These are phyloP conservation scores for Boechera retrofracta DNA, from an alignment of 345 rosid genomes.

Conservation along the genomic window DNA sequence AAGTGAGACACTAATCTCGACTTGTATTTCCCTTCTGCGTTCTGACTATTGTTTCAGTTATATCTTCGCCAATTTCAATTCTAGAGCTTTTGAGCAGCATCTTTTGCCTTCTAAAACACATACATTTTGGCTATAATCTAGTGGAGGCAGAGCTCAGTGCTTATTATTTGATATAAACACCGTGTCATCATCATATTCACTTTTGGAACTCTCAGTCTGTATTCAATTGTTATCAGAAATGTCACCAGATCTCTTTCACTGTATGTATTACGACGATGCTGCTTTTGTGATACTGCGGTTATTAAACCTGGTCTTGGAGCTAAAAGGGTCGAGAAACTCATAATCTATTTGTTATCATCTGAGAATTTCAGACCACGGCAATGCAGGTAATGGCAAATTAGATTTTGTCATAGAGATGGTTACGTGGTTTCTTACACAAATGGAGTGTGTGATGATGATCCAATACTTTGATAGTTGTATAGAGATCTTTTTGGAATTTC, in stretches of 20 bases:
- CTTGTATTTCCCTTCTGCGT: background rate
- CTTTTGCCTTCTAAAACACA: no score
- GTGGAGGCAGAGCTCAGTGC: no score
- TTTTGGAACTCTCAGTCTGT: no score
- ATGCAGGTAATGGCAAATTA: slow-evolving; percentile 57
- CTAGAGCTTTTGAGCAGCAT: no score
- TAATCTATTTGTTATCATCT: slow-evolving; percentile 61
- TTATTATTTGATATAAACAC: no score
- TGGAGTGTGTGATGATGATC: slow-evolving; percentile 16
- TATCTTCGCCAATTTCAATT: no score
- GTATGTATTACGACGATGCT: no score
- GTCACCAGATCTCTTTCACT: no score
- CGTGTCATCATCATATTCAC: no score
- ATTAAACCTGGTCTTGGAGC: slow-evolving; percentile 73
- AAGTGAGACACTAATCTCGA: slow-evolving; percentile 61
- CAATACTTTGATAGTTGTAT: slow-evolving; percentile 27
- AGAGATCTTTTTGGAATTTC: slow-evolving; percentile 26
- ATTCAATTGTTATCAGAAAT: no score
- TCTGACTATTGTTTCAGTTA: no score
- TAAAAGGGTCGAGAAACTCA: slow-evolving; percentile 69
- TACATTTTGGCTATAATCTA: no score
- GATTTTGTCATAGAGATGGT: background rate
- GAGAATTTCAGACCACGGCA: slow-evolving; percentile 78
- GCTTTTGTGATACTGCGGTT: slow-evolving; percentile 49
- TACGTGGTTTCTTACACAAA: slow-evolving; percentile 1